Evolutionary conservation across 225 moss, liverwort and hornwort species (phyloP).

Genomic region (Physcomitrium patens): DNA sequence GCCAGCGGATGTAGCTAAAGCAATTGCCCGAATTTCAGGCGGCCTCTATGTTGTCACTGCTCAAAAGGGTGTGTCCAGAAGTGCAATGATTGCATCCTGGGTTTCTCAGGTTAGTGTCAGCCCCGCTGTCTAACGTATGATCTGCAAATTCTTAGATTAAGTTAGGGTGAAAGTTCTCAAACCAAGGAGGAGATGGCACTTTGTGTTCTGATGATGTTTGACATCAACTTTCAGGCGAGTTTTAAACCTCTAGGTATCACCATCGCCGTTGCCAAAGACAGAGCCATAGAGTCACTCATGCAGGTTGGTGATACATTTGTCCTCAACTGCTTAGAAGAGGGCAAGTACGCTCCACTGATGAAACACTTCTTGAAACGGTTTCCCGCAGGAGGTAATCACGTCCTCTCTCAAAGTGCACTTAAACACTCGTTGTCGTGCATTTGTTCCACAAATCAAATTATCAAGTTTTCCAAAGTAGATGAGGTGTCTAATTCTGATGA

Average conservation of each 20-base stretch:
- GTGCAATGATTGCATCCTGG: conserved; percentile 99
- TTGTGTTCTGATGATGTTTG: background rate
- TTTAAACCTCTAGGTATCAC: conserved; percentile 93
- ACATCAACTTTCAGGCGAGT: conserved; percentile 60
- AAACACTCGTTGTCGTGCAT: background rate
- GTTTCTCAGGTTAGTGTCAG: conserved; percentile 74
- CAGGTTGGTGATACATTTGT: conserved; percentile 95
- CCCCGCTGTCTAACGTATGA: too few species aligned
- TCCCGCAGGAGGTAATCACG: conserved; percentile 73
- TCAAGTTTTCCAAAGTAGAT: background rate
- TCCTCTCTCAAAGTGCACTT: background rate
- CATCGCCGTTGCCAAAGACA: conserved; percentile 95
- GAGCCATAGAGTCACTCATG: conserved; percentile 98
- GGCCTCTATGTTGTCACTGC: conserved; percentile 98
- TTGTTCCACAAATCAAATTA: too few species aligned
- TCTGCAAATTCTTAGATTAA: too few species aligned
- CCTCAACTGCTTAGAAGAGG: conserved; percentile 91
- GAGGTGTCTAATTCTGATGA: too few species aligned
- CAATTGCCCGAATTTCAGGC: conserved; percentile 90
- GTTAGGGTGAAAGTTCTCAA: too few species aligned
- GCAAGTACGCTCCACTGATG: conserved; percentile 72
- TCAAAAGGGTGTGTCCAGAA: conserved; percentile 68
- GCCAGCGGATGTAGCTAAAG: conserved; percentile 84
- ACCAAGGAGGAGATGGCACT: background rate
- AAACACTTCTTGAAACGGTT: conserved; percentile 96